A percentile compares a stretch with the other conserved stretches of the same genome.
phyloP scores from a whole-genome alignment of 1,284 basidiomycete species.

The Pseudomicrostroma phylloplanum region DNA sequence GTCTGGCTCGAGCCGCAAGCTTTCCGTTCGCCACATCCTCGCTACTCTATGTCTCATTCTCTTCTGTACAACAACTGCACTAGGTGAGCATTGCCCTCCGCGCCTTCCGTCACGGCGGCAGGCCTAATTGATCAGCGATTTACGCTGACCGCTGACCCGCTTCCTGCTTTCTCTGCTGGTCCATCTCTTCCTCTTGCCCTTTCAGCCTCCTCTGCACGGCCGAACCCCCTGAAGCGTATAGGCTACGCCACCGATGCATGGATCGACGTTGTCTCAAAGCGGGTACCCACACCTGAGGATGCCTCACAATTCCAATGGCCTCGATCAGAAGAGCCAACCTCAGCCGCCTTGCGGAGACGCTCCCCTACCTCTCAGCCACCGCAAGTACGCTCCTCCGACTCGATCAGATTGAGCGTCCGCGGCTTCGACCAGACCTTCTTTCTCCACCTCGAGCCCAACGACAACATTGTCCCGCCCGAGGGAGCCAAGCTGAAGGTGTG shows the following conservation, averaged over 20 bases:
- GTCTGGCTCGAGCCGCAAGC: too few relatives aligned
- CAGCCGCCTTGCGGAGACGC: not conserved
- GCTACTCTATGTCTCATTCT: too few relatives aligned
- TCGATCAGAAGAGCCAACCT: not conserved
- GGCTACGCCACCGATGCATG: conserved; percentile 13
- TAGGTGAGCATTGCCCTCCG: too few relatives aligned
- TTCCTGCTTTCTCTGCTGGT: too few relatives aligned
- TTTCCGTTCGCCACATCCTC: too few relatives aligned
- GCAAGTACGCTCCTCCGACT: conserved; percentile 12
- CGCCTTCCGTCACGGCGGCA: too few relatives aligned
- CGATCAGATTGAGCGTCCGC: conserved; percentile 33
- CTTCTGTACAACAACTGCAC: too few relatives aligned
- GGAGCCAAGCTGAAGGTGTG: conserved; percentile 25
- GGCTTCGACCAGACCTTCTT: conserved; percentile 37
- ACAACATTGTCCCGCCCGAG: conserved; percentile 35
- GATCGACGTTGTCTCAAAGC: conserved; percentile 13
- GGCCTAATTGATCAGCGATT: too few relatives aligned
- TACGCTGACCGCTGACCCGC: too few relatives aligned
- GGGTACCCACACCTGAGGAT: not conserved
- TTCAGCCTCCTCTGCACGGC: conserved; percentile 8
- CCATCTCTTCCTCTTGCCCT: too few relatives aligned
- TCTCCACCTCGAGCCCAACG: conserved; percentile 36
- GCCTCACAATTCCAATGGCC: not conserved
- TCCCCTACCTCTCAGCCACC: not conserved
- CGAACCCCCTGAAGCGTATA: conserved; percentile 13